Base-by-base conservation (phyloP, 257 asterid genomes). In the Forsythia viridissima region DNA sequence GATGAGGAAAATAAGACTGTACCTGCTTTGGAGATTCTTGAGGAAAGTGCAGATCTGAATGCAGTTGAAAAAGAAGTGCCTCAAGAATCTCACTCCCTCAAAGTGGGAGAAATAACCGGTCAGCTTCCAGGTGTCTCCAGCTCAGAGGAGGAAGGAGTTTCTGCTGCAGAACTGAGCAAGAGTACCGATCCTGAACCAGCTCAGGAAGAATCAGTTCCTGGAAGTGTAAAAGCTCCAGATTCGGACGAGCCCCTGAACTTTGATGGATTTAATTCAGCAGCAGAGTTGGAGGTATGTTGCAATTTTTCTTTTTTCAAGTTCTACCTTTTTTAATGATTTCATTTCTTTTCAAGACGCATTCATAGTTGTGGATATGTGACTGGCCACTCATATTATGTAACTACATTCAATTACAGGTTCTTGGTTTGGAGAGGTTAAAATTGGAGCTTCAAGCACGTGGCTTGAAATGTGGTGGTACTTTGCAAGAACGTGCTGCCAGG, bases 401-500 rank as follows among this genome's bases (percentile, higher is more conserved):
- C 55, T 68, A 42, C 30, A 18, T 67, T 48, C 74, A 67, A 12
- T 36, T 73, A 24, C 80, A 90, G 98, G 93, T 84, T 79, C 85
- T 95, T 42, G 97, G 97, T 37, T 72, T 93, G 97, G 99, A 93
- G 63, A 87, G 91, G 63, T 79, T 95, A 71, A 95, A 95, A 72
- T 71, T 77, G 4, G 94, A 95, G 90, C 99, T 93, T 88, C 95
- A 89, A 87, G 85, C 74, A 51, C 86, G 88, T 24, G 97, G 99
- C 6, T 81, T 95, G 80, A 92, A 92, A 73, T 92, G 96, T 73
- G 96, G 94, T 24, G 97, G 99, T 37, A 93, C 97, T 34, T 77
- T 91, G 85, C 90, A 86, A 83, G 99, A 95, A 76, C 97, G 98
- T n/a, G 96, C 98, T 15, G 87, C 89, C 5, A 88, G 99, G 84